phyloP scores from a whole-genome alignment of 345 rosid species.

The Arabis alpina region DNA sequence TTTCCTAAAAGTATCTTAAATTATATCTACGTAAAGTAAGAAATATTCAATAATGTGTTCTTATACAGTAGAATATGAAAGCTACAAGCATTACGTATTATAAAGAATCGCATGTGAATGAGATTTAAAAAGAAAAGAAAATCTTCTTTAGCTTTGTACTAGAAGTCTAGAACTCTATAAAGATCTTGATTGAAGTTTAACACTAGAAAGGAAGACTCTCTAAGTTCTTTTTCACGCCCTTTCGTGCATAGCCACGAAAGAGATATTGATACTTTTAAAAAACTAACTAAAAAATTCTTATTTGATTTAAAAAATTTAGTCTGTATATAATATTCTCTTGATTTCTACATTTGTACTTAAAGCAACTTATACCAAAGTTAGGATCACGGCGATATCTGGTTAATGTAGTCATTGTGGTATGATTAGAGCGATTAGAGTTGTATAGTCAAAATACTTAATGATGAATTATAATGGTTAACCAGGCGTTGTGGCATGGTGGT shows the following conservation, averaged over 20 bases:
- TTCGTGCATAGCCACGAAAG: conserved; percentile 16
- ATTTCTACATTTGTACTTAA: neutral
- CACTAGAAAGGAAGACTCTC: conserved; percentile 15
- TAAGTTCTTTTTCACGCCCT: conserved; percentile 9
- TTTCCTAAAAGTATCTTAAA: neutral
- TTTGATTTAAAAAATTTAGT: too few species aligned
- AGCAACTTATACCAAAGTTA: neutral
- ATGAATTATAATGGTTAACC: neutral
- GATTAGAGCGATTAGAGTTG: neutral
- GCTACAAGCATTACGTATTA: neutral
- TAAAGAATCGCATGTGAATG: conserved; percentile 19
- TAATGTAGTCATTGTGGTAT: conserved; percentile 7
- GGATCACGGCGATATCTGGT: neutral
- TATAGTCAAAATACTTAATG: neutral
- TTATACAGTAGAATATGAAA: neutral
- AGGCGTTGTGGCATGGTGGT: too few species aligned
- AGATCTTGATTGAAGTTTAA: conserved; percentile 15
- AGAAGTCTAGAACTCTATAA: conserved; percentile 25
- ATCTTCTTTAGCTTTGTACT: conserved; percentile 8
- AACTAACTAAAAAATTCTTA: too few species aligned
- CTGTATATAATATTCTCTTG: too few species aligned
- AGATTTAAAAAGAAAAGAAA: conserved; percentile 4
- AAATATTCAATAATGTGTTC: neutral
- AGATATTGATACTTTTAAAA: conserved; percentile 1
- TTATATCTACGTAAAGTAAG: neutral